Conservation (phyloP, 495 filamentous ascomycete genomes). For the Sabuloglossum arenarium region DNA sequence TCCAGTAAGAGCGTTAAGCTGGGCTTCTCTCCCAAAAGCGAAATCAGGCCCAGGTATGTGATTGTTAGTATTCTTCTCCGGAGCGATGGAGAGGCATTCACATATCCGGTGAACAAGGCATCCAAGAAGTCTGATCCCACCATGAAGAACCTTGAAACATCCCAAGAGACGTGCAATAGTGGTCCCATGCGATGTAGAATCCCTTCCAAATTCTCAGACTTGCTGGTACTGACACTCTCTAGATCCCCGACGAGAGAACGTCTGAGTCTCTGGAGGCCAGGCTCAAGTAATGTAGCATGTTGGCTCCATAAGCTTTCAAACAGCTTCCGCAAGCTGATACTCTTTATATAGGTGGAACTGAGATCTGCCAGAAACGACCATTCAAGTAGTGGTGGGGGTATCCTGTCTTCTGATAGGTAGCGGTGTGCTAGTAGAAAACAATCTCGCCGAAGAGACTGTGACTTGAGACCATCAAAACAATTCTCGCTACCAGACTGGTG, state of each 20-base stretch:
- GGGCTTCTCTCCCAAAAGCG: constrained; percentile 38
- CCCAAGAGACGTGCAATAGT: constrained; percentile 30
- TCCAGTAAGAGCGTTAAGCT: constrained; percentile 57
- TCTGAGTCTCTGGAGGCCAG: constrained; percentile 26
- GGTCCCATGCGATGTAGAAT: constrained; percentile 26
- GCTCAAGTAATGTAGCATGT: constrained; percentile 21
- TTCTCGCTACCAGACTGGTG: constrained; percentile 11
- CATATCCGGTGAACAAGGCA: constrained; percentile 43
- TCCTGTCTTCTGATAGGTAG: constrained; percentile 20
- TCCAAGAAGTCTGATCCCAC: constrained; percentile 75
- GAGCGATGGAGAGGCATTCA: constrained; percentile 31
- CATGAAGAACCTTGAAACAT: constrained; percentile 40
- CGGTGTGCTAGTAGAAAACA: constrained; percentile 38
- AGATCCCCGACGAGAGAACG: constrained; percentile 26
- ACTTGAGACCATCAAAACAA: constrained; percentile 24
- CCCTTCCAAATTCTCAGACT: constrained; percentile 16
- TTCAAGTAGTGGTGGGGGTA: constrained; percentile 25
- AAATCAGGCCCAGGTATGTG: constrained; percentile 47
- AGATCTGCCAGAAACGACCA: constrained; percentile 39
- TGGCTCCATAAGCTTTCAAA: constrained; percentile 24
- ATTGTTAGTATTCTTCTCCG: constrained; percentile 44
- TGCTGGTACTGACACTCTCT: constrained; percentile 18
- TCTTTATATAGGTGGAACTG: constrained; percentile 32
- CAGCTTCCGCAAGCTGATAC: constrained; percentile 20
- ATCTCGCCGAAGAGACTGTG: constrained; percentile 32